Evolutionary conservation across 2,329 filamentous ascomycete species (phyloP).

Genomic region (Sarocladium oryzae): DNA sequence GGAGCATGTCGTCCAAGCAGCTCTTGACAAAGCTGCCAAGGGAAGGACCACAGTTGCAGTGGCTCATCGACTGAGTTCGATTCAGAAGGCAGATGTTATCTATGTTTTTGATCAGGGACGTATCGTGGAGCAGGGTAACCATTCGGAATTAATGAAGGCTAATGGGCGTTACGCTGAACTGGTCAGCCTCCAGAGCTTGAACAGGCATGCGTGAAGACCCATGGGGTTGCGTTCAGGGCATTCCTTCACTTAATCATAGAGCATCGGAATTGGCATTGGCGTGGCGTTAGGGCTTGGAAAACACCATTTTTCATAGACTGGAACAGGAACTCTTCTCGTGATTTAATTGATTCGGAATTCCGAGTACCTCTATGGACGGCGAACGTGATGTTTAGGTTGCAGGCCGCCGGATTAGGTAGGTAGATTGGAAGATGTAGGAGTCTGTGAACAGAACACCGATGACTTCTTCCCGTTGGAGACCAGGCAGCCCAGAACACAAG

Average conservation of each 20-base stretch:
- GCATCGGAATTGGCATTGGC: not conserved
- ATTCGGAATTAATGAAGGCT: conserved; percentile 62
- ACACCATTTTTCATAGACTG: too few relatives aligned
- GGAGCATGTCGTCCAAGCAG: conserved; percentile 75
- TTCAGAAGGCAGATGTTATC: conserved; percentile 90
- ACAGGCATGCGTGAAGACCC: conserved; percentile 38
- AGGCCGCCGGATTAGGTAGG: too few relatives aligned
- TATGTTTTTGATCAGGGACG: conserved; percentile 92
- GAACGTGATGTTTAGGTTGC: too few relatives aligned
- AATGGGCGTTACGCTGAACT: conserved; percentile 71
- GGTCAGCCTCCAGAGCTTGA: conserved; percentile 73
- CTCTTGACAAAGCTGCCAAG: conserved; percentile 74
- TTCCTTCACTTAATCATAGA: not conserved
- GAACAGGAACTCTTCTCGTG: too few relatives aligned
- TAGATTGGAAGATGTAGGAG: too few relatives aligned
- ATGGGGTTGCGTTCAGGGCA: not conserved
- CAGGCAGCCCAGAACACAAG: too few relatives aligned
- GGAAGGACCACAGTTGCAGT: conserved; percentile 90
- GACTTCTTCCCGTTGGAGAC: too few relatives aligned
- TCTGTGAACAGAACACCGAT: too few relatives aligned
- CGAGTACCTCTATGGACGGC: too few relatives aligned
- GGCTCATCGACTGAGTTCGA: conserved; percentile 84
- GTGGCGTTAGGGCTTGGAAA: not conserved
- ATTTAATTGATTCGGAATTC: too few relatives aligned
- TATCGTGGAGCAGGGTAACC: conserved; percentile 79